Base-by-base conservation (phyloP, 2,329 filamentous ascomycete genomes). In the Fusarium sp. region DNA sequence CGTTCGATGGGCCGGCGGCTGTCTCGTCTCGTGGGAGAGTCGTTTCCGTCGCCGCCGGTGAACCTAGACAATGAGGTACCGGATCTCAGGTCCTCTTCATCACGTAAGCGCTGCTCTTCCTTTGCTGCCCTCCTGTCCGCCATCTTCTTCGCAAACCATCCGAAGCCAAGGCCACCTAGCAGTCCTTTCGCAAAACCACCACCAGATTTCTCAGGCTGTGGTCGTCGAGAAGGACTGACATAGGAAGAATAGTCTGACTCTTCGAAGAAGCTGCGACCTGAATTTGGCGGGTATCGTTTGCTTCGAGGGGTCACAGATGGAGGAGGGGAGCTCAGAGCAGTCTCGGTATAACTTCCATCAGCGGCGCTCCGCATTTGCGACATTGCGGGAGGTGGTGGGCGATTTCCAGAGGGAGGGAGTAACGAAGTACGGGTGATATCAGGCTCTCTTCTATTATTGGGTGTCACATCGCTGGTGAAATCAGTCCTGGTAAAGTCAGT, bases 21-120 rank as follows among this genome's bases (percentile, higher is more conserved):
- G 35, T 75, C 67, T 42, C 74, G 82, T 52, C 86, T 82, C 0
- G 84, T 80, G 4, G 88, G 86, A 21, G 86, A 86, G 7, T 84
- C 83, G 66, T 87, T 85, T 31, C 91, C 91, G 78, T 94, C 93
- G 33, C 89, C 92, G 4, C 89, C 92, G 5, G 92, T 94, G 69
- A 89, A 94, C 74, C 86, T 86, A 27, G 90, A 89, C n/a, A 87
- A 85, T 37, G 87, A 86, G 39, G 88, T 88, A 10, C 93, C 87
- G 27, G 89, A 88, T 59, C 89, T 86, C 72, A 82, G 75, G 5
- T 90, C 85, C 61, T 91, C 88, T 79, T 89, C 79, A 10, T 85
- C 82, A 38, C 78, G 78, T 9, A 82, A 41, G 42, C 86, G 82
- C 35, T 86, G 85, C 55, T 86, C 87, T 66, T 87, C 86, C 59